Conservation (phyloP, 352 stramenopile species). For the Phytophthora pinifolia region DNA sequence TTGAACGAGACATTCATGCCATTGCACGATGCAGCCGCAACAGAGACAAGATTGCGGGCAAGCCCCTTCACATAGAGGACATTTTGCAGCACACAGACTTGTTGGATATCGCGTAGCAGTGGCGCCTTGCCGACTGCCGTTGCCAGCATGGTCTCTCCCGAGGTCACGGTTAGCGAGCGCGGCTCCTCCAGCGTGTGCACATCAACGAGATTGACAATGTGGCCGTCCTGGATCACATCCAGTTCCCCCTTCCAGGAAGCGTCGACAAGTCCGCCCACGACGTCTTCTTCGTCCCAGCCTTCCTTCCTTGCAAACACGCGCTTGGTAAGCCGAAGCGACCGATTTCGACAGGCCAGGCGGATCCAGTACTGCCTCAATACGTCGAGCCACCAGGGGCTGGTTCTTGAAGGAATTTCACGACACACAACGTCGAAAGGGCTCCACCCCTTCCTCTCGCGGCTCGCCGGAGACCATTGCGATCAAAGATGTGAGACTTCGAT, state of each 20-base stretch:
- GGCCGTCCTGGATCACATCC: constrained; percentile 8
- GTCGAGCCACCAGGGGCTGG: background rate
- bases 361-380: constrained; percentile 4
- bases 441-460: background rate
- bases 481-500: too few relatives aligned
- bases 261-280: background rate
- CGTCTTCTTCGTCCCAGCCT: background rate
- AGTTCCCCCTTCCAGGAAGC: constrained; percentile 2
- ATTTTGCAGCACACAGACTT: constrained; percentile 11
- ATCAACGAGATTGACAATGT: constrained; percentile 7
- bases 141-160: background rate
- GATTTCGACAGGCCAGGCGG: background rate
- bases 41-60: constrained; percentile 11
- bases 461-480: too few relatives aligned
- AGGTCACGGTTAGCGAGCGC: constrained; percentile 3
- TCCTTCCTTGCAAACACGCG: background rate
- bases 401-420: background rate
- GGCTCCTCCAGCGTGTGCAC: constrained; percentile 2
- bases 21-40: constrained; percentile 3
- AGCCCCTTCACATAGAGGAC: constrained; percentile 9
- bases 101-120: background rate
- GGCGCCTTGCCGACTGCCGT: background rate
- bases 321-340: constrained; percentile 2
- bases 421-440: constrained; percentile 1
- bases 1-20: constrained; percentile 5